Base-by-base conservation (phyloP, 805 yeast genomes). In the Vanderwaltozyma tropicalis region DNA sequence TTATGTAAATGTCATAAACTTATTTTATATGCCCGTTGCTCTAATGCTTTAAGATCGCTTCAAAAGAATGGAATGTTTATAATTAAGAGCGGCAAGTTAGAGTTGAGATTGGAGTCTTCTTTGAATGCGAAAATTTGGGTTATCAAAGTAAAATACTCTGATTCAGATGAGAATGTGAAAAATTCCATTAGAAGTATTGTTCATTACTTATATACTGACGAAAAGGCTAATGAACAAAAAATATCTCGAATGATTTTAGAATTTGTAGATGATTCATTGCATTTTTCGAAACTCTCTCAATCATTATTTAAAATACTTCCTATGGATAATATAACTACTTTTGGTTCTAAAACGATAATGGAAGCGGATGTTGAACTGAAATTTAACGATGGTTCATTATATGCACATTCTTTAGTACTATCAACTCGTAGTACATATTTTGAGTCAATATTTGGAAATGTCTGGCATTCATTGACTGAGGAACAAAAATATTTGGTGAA, bases 391-490 rank as follows among this genome's bases (percentile, higher is more conserved):
- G 76, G 73, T 1, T 62, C 56, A 1, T 24, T 69, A 0, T 39
- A 42, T 4, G 69, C 73, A 6, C 75, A 76, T 49, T 68, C 78
- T 2, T 62, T 66, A 10, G 58, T 85, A 4, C 49, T 87, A n/a
- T 51, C 61, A 4, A 55, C 71, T 0, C 60, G 94, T 41, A 72
- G 78, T 33, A 76, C 74, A 0, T 82, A 68, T 49, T 84, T 87
- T 53, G 78, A 73, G 39, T 67, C 78, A 0, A 45, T 75, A 2
- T 64, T 81, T 26, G 69, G 79, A 0, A 50, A 57, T 0, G 52
- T 75, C 34, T 84, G 92, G 94, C 52, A 45, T 9, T 36, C 28
- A 1, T 32, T 15, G 1, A 35, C 37, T n/a, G 38, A 42, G 2
- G 5, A 38, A 5, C 46, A 42, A 1, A n/a, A 22, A 4, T 54